Conservation (phyloP, 2,329 filamentous ascomycete genomes). For the Chaetomium sp. region DNA sequence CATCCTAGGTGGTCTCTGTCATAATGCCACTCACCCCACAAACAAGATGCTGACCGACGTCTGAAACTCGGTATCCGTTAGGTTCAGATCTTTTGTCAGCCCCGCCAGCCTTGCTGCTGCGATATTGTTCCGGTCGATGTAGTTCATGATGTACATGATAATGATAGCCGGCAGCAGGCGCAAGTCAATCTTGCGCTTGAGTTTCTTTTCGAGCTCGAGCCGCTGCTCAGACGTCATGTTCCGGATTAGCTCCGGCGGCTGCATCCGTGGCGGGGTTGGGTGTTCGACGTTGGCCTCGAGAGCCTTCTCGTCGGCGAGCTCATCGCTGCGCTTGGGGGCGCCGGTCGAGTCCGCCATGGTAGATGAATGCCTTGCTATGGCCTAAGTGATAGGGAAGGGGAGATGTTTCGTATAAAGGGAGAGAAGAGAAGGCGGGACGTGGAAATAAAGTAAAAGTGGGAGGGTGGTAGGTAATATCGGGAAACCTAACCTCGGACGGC, state of each 20-base stretch:
- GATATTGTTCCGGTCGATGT: constrained; percentile 44
- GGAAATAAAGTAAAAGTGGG: background rate
- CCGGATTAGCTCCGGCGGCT: constrained; percentile 29
- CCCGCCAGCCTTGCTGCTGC: constrained; percentile 40
- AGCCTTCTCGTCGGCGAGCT: constrained; percentile 16
- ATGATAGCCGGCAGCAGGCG: constrained; percentile 55
- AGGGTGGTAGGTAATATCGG: too few species aligned
- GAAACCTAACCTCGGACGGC: background rate
- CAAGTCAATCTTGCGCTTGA: constrained; percentile 56
- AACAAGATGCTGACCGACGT: constrained; percentile 46
- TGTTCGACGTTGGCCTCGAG: constrained; percentile 10
- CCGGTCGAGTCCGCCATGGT: background rate
- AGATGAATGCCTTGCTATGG: background rate
- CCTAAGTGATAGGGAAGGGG: background rate
- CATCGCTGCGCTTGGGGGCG: constrained; percentile 1
- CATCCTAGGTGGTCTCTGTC: background rate
- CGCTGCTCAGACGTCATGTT: constrained; percentile 43
- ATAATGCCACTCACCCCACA: constrained; percentile 32
- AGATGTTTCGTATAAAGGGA: too few species aligned
- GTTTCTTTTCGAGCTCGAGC: constrained; percentile 40
- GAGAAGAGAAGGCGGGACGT: background rate
- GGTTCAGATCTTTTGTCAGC: constrained; percentile 38
- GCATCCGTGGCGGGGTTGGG: constrained; percentile 10
- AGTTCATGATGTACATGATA: constrained; percentile 61
- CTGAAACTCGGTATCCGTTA: constrained; percentile 30